A percentile compares a stretch with the other conserved stretches of the same genome.
Evolutionary conservation across 139 green algal genomes (phyloP).

Genomic region (Dunaliella sp.): DNA sequence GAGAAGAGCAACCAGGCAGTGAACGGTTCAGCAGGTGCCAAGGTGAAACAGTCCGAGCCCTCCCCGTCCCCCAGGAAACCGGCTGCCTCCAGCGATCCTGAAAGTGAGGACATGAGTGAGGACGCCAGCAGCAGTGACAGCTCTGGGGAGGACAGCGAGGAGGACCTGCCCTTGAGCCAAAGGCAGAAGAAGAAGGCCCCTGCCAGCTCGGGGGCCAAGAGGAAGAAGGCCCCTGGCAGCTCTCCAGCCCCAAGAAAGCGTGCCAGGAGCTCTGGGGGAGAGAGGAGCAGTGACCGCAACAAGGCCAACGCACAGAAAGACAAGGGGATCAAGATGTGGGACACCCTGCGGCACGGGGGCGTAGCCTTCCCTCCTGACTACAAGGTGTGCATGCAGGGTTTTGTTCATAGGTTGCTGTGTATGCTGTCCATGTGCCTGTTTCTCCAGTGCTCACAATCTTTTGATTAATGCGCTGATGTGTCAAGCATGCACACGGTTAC

Average conservation of each 20-base stretch:
- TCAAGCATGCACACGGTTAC: too few species aligned
- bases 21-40: too few species aligned
- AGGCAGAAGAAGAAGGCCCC: not conserved
- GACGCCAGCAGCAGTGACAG: not conserved
- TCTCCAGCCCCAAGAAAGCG: not conserved
- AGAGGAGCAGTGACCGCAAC: not conserved
- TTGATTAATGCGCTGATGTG: too few species aligned
- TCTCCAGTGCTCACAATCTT: too few species aligned
- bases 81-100: not conserved
- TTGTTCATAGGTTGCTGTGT: too few species aligned
- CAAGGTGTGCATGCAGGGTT: too few species aligned
- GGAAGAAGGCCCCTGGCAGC: not conserved
- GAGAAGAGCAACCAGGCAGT: not conserved
- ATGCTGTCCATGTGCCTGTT: too few species aligned
- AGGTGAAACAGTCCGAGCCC: too few species aligned
- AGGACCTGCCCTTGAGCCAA: not conserved
- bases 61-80: not conserved
- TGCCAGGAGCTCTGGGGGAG: not conserved
- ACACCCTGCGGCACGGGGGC: conserved; percentile 81
- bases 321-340: conserved; percentile 68
- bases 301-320: not conserved
- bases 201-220: too few species aligned
- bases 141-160: not conserved
- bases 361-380: conserved; percentile 94
- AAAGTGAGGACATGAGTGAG: not conserved